Evolutionary conservation across 2,329 filamentous ascomycete species (phyloP).

Genomic region (Fusarium floridanum): DNA sequence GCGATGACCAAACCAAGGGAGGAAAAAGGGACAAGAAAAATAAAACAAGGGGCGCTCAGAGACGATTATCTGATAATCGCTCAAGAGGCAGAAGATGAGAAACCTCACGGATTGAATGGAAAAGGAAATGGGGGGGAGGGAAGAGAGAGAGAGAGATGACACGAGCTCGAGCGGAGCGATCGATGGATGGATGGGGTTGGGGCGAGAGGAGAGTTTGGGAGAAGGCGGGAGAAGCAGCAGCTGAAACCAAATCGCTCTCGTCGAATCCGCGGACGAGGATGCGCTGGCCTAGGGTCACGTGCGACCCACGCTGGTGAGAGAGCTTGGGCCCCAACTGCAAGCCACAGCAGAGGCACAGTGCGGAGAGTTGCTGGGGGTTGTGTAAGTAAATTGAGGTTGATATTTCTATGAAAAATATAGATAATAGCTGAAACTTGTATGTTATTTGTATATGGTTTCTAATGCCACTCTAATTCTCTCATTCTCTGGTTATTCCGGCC

Average conservation of each 20-base stretch:
- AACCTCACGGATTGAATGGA: constrained; percentile 38
- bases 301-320: neutral
- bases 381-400: neutral
- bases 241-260: constrained; percentile 31
- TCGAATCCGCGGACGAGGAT: constrained; percentile 7
- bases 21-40: constrained; percentile 11
- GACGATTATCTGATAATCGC: constrained; percentile 33
- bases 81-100: constrained; percentile 39
- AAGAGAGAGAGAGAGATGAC: constrained; percentile 37
- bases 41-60: constrained; percentile 27
- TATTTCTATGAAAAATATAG: too few species aligned
- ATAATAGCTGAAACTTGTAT: too few species aligned
- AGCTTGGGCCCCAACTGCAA: neutral
- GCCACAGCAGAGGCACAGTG: neutral
- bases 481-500: neutral
- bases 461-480: too few species aligned
- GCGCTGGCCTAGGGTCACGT: constrained; percentile 28
- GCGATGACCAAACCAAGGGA: constrained; percentile 34
- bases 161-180: constrained; percentile 31
- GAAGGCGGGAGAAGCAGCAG: constrained; percentile 43
- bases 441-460: too few species aligned
- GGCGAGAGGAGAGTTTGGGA: constrained; percentile 40
- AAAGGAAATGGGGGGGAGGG: constrained; percentile 29
- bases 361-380: neutral
- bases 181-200: constrained; percentile 13